A percentile compares a stretch with the other conserved stretches of the same genome.
Conservation (phyloP, 805 yeast genomes). For the Kodamaea leandrae region DNA sequence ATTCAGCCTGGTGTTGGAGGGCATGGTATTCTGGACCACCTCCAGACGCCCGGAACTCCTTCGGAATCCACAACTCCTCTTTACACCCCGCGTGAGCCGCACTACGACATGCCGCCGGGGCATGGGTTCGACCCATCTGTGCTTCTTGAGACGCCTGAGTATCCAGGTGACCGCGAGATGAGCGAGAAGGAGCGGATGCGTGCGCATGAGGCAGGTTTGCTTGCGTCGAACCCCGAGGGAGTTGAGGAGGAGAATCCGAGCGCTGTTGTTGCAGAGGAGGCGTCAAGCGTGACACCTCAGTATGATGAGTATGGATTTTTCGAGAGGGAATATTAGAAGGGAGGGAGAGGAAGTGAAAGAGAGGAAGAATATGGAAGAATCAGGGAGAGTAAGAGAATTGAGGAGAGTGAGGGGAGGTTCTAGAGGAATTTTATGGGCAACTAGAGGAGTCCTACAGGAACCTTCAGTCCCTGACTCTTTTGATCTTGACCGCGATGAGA, state of each 20-base stretch:
- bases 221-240: conserved; percentile 55
- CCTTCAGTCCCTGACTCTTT: too few relatives aligned
- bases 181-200: conserved; percentile 59
- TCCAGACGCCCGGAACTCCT: neutral
- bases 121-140: neutral
- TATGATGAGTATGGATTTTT: conserved; percentile 3
- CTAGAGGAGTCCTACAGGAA: too few relatives aligned
- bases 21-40: too few relatives aligned
- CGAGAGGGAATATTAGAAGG: too few relatives aligned
- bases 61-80: neutral
- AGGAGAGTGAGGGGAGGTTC: too few relatives aligned
- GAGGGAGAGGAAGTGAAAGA: too few relatives aligned
- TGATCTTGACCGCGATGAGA: too few relatives aligned
- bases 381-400: too few relatives aligned
- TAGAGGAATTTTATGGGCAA: too few relatives aligned
- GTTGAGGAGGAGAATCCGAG: conserved; percentile 11
- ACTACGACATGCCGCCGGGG: neutral
- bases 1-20: too few relatives aligned
- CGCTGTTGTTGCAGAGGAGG: conserved; percentile 1
- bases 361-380: too few relatives aligned
- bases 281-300: neutral
- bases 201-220: conserved; percentile 53
- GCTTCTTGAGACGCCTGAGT: conserved; percentile 1
- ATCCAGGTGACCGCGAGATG: conserved; percentile 14
- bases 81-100: neutral